These are phyloP conservation scores for Nannochloropsis granulata DNA, from an alignment of 108 stramenopile species.

Conservation along the genomic window DNA sequence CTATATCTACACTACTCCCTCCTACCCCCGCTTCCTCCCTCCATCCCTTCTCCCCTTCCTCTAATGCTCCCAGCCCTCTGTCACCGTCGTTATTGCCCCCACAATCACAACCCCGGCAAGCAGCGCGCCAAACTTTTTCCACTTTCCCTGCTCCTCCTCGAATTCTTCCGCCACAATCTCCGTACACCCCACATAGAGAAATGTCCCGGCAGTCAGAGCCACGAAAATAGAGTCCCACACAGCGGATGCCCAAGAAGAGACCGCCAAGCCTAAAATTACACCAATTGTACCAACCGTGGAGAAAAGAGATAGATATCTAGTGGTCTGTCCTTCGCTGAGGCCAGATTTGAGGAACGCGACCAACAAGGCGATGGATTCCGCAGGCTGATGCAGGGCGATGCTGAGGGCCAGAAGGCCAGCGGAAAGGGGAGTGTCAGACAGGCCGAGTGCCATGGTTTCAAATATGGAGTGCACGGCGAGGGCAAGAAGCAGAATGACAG, in stretches of 20 bases:
- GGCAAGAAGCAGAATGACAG: constrained; percentile 79
- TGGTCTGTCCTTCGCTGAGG: constrained; percentile 62
- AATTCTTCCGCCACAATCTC: constrained; percentile 90
- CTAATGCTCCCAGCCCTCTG: neutral
- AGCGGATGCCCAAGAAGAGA: neutral
- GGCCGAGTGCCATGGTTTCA: constrained; percentile 84
- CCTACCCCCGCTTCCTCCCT: neutral
- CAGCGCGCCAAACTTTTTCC: constrained; percentile 74
- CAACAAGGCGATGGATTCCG: constrained; percentile 85
- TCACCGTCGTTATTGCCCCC: neutral
- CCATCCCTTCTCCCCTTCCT: neutral
- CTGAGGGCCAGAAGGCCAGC: constrained; percentile 70
- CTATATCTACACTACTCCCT: neutral
- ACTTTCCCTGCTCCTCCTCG: constrained; percentile 75
- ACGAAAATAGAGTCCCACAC: constrained; percentile 63
- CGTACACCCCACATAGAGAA: constrained; percentile 95
- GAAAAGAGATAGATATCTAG: constrained; percentile 62
- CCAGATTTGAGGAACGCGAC: constrained; percentile 91
- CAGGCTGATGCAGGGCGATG: constrained; percentile 89
- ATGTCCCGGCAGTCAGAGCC: constrained; percentile 90
- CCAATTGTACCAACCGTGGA: constrained; percentile 66
- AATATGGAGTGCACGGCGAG: constrained; percentile 81
- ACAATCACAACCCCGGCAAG: constrained; percentile 49
- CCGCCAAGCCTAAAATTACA: constrained; percentile 1
- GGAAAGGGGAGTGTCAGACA: constrained; percentile 75